Percentiles rank a stretch among this genome's conserved stretches.
phyloP scores from a whole-genome alignment of 2,329 filamentous ascomycete species.

The Verticillium zaregamsianum region DNA sequence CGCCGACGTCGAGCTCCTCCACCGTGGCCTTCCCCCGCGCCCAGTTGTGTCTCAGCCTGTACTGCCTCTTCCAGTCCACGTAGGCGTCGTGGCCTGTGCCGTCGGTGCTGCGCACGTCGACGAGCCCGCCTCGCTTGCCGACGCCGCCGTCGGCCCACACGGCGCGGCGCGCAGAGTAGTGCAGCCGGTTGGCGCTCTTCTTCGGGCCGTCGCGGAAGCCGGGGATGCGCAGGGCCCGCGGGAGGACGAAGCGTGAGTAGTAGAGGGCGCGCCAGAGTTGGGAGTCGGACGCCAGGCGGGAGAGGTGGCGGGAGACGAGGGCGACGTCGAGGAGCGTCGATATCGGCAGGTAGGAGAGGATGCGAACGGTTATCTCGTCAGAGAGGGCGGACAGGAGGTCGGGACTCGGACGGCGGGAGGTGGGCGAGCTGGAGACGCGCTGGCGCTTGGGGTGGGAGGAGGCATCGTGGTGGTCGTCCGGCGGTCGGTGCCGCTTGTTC shows the following conservation, averaged over 20 bases:
- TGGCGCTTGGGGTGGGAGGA: background rate
- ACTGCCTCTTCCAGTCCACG: conserved; percentile 83
- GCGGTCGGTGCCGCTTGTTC: background rate
- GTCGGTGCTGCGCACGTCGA: conserved; percentile 50
- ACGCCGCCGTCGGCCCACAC: conserved; percentile 38
- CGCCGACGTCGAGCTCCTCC: conserved; percentile 64
- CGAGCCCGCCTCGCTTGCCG: conserved; percentile 36
- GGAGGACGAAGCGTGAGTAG: conserved; percentile 81
- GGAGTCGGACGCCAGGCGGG: conserved; percentile 69
- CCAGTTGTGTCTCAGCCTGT: conserved; percentile 90
- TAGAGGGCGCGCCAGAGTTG: conserved; percentile 91
- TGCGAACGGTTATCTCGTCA: conserved; percentile 82
- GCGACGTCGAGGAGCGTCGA: conserved; percentile 59
- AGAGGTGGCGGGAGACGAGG: conserved; percentile 71
- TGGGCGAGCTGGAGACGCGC: background rate
- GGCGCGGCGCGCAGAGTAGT: conserved; percentile 38
- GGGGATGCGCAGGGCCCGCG: conserved; percentile 71
- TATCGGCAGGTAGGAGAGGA: conserved; percentile 73
- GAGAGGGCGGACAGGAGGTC: conserved; percentile 63
- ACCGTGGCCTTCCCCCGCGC: conserved; percentile 75
- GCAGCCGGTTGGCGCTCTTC: conserved; percentile 29
- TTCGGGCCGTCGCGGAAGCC: conserved; percentile 46
- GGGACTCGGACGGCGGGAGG: background rate
- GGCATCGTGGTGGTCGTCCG: background rate
- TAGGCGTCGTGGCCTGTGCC: conserved; percentile 54